Percentiles rank a stretch among this genome's conserved stretches.
Conservation (phyloP, 176 grass and related monocot species). For the Saccharum officinarum region DNA sequence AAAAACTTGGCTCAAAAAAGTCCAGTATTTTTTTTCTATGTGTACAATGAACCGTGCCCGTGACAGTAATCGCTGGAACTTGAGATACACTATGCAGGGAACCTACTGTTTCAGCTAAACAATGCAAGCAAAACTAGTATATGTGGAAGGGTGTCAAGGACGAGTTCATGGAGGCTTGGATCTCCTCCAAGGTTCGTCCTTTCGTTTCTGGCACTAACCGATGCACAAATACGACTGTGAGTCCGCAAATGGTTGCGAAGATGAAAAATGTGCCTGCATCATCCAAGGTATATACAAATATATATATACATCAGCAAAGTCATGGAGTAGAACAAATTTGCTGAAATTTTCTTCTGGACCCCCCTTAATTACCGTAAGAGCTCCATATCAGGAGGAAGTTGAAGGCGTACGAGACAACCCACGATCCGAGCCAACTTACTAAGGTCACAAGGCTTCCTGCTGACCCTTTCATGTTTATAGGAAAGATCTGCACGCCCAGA, state of each 20-base stretch:
- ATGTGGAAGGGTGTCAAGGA: conserved; percentile 11
- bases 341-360: neutral
- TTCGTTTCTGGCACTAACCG: conserved; percentile 79
- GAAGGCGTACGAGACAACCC: conserved; percentile 74
- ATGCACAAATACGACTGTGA: conserved; percentile 68
- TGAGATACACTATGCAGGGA: neutral
- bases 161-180: conserved; percentile 72
- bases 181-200: conserved; percentile 81
- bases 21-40: too few relatives aligned
- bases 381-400: conserved; percentile 84
- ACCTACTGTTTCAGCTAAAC: too few relatives aligned
- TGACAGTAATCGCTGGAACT: neutral
- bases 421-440: conserved; percentile 76
- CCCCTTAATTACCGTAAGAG: conserved; percentile 46
- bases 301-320: neutral
- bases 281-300: neutral
- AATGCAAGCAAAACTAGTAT: neutral
- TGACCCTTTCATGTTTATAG: conserved; percentile 75
- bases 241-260: conserved; percentile 59
- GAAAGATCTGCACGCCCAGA: conserved; percentile 62
- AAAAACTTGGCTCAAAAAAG: neutral
- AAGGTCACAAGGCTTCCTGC: conserved; percentile 86
- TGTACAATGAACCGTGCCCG: neutral
- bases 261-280: conserved; percentile 75
- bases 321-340: neutral